These are phyloP conservation scores for Phytophthora niederhauseri DNA, from an alignment of 352 stramenopile species.

Conservation along the genomic window DNA sequence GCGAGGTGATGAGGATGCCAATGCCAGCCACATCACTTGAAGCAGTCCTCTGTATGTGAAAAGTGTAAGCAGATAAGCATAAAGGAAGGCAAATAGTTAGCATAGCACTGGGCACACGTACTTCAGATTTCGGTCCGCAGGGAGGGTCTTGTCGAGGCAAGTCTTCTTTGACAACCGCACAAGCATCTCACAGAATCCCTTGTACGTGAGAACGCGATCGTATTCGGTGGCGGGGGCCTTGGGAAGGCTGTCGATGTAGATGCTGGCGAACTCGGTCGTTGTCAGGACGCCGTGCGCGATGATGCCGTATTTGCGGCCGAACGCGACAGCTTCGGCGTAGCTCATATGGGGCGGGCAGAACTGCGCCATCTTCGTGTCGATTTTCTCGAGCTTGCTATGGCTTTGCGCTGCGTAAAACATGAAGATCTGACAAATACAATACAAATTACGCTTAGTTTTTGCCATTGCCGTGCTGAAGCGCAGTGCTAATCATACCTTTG, in stretches of 20 bases:
- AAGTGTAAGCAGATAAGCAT: not conserved
- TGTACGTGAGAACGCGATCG: constrained; percentile 67
- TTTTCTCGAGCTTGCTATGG: constrained; percentile 68
- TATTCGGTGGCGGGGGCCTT: constrained; percentile 60
- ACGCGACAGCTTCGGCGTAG: constrained; percentile 74
- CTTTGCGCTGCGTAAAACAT: constrained; percentile 55
- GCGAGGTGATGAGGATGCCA: constrained; percentile 53
- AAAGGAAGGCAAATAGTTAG: not conserved
- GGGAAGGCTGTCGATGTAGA: constrained; percentile 78
- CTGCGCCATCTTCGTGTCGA: constrained; percentile 57
- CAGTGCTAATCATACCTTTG: constrained; percentile 33
- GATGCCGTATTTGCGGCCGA: constrained; percentile 73
- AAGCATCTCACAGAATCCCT: constrained; percentile 69
- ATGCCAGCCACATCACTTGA: constrained; percentile 85
- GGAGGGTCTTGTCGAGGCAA: constrained; percentile 38
- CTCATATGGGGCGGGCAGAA: constrained; percentile 60
- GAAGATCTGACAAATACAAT: constrained; percentile 48
- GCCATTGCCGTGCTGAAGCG: no score
- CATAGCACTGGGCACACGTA: constrained; percentile 9
- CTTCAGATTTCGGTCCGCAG: constrained; percentile 66
- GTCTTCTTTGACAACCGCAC: constrained; percentile 63
- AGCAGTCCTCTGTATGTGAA: constrained; percentile 54
- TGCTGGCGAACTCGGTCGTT: constrained; percentile 74
- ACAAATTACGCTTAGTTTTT: not conserved
- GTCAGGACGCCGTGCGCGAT: constrained; percentile 79